Percentiles rank a stretch among this genome's conserved stretches.
These are phyloP conservation scores for Backusella tarrabulga DNA, from an alignment of 192 early-diverging fungal genomes.

Conservation along the genomic window DNA sequence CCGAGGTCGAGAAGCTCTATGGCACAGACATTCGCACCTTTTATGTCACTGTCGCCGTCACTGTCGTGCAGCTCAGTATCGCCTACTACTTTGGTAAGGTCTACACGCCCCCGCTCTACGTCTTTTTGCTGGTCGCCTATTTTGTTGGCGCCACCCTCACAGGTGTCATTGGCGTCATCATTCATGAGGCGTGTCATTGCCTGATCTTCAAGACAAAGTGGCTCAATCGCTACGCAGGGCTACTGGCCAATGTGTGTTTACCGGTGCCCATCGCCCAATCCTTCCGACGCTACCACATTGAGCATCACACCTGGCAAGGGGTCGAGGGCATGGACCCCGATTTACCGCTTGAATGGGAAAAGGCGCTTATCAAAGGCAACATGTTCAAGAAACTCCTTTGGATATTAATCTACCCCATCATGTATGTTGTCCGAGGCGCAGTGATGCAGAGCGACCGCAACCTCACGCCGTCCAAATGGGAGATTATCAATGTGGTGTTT, in stretches of 20 bases:
- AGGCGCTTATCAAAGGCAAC: conserved; percentile 69
- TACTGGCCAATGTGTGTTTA: conserved; percentile 85
- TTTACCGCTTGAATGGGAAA: conserved; percentile 87
- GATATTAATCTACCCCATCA: conserved; percentile 82
- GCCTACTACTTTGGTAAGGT: conserved; percentile 79
- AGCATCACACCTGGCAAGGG: conserved; percentile 97
- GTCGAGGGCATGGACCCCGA: conserved; percentile 93
- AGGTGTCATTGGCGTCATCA: conserved; percentile 76
- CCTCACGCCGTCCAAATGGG: conserved; percentile 72
- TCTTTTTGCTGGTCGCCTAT: conserved; percentile 70
- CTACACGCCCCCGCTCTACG: conserved; percentile 55
- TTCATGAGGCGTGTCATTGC: conserved; percentile 93
- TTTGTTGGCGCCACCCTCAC: conserved; percentile 83
- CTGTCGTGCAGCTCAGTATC: conserved; percentile 66
- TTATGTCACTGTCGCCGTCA: conserved; percentile 65
- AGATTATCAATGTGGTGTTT: conserved; percentile 76
- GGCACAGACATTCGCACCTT: conserved; percentile 81
- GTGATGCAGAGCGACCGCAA: conserved; percentile 49
- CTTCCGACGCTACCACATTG: conserved; percentile 87
- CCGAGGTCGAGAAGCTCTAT: conserved; percentile 85
- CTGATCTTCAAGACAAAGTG: conserved; percentile 71
- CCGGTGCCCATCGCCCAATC: conserved; percentile 77
- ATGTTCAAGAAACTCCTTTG: conserved; percentile 70
- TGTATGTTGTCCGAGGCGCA: conserved; percentile 81
- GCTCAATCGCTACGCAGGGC: conserved; percentile 79